These are phyloP conservation scores for Huntiella savannae DNA, from an alignment of 2,329 filamentous ascomycete genomes.

Conservation along the genomic window DNA sequence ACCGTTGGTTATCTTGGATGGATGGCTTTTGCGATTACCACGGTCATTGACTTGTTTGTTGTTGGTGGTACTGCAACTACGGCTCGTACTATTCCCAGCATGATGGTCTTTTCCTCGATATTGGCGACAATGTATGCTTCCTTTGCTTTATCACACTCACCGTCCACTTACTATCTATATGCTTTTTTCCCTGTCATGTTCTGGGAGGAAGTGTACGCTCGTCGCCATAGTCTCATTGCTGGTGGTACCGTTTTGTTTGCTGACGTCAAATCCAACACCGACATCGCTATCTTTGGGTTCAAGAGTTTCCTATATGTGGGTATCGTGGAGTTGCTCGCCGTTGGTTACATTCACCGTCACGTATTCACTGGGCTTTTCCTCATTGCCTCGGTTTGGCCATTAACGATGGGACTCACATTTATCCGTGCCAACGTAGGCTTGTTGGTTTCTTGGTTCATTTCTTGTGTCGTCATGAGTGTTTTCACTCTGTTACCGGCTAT, in stretches of 20 bases:
- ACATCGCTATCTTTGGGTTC: slow-evolving; percentile 38
- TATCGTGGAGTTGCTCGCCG: slow-evolving; percentile 66
- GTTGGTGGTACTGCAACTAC: slow-evolving; percentile 49
- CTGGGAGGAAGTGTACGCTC: slow-evolving; percentile 87
- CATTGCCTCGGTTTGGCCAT: slow-evolving; percentile 59
- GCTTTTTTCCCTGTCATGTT: slow-evolving; percentile 83
- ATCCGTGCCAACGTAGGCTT: slow-evolving; percentile 45
- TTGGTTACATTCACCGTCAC: slow-evolving; percentile 82
- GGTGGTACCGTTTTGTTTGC: slow-evolving; percentile 52
- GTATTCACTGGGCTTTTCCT: slow-evolving; percentile 69
- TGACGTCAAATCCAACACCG: slow-evolving; percentile 42
- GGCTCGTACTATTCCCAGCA: slow-evolving; percentile 39
- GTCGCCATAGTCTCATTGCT: slow-evolving; percentile 46
- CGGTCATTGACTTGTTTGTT: slow-evolving; percentile 74
- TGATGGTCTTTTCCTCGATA: slow-evolving; percentile 52
- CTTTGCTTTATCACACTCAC: slow-evolving; percentile 62
- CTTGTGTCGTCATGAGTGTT: slow-evolving; percentile 66
- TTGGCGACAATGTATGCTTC: slow-evolving; percentile 61
- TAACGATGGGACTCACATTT: slow-evolving; percentile 54
- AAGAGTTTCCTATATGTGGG: slow-evolving; percentile 50
- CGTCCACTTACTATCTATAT: slow-evolving; percentile 74
- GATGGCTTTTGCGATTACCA: slow-evolving; percentile 83
- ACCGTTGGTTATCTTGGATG: slow-evolving; percentile 85
- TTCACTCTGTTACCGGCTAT: slow-evolving; percentile 80
- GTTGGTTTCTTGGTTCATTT: slow-evolving; percentile 51